These are phyloP conservation scores for Phytophthora cactorum DNA, from an alignment of 352 stramenopile species.

Conservation along the genomic window DNA sequence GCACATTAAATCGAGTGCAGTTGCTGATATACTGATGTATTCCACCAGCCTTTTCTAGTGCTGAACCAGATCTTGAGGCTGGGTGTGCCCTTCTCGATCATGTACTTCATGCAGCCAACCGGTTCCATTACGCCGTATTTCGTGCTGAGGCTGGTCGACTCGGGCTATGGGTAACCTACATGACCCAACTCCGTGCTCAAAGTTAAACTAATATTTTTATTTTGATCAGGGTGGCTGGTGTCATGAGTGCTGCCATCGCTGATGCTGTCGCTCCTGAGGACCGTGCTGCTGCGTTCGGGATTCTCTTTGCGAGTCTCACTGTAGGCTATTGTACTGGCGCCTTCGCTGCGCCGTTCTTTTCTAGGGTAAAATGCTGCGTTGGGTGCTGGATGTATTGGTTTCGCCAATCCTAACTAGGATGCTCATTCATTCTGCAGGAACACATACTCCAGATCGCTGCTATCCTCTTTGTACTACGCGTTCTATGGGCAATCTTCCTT, in stretches of 20 bases:
- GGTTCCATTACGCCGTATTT: slow-evolving; percentile 74
- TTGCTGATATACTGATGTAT: neutral
- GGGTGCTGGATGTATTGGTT: neutral
- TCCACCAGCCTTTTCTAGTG: slow-evolving; percentile 64
- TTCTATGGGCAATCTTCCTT: slow-evolving; percentile 61
- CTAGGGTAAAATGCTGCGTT: slow-evolving; percentile 21
- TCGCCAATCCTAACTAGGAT: too few species aligned
- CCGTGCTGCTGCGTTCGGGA: slow-evolving; percentile 60
- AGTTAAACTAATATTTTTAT: neutral
- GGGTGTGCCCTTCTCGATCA: slow-evolving; percentile 65
- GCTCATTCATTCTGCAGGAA: slow-evolving; percentile 27
- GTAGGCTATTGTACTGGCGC: slow-evolving; percentile 67
- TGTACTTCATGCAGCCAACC: slow-evolving; percentile 66
- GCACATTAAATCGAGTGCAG: neutral
- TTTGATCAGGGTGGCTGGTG: slow-evolving; percentile 48
- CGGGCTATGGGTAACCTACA: slow-evolving; percentile 54
- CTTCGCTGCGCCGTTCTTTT: slow-evolving; percentile 58
- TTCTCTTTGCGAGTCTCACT: slow-evolving; percentile 58
- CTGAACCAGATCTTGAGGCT: slow-evolving; percentile 65
- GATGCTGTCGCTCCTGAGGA: slow-evolving; percentile 62
- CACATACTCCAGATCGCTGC: slow-evolving; percentile 57
- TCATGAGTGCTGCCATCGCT: slow-evolving; percentile 65
- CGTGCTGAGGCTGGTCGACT: slow-evolving; percentile 57
- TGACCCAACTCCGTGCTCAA: neutral
- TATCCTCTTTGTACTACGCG: slow-evolving; percentile 53